Evolutionary conservation across 2,329 filamentous ascomycete genomes (phyloP).

Genomic region (Hirsutella minnesotensis): DNA sequence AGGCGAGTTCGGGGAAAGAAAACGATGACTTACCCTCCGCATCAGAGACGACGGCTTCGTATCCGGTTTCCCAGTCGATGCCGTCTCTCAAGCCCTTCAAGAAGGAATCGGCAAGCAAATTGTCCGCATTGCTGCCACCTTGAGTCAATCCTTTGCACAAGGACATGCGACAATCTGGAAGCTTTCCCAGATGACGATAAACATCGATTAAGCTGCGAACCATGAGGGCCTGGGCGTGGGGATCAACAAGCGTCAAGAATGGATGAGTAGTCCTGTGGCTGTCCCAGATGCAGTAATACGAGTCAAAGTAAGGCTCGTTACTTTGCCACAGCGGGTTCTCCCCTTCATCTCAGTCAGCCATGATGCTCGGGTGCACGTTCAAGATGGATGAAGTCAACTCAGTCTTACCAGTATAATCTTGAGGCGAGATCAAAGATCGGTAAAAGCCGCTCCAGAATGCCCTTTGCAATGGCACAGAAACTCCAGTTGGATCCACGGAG

Average conservation of each 20-base stretch:
- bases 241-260: slow-evolving; percentile 60
- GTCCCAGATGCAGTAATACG: slow-evolving; percentile 59
- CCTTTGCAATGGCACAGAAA: slow-evolving; percentile 44
- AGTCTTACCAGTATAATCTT: slow-evolving; percentile 50
- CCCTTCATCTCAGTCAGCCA: slow-evolving; percentile 20
- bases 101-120: slow-evolving; percentile 58
- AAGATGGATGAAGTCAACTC: no score
- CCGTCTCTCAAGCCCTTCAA: slow-evolving; percentile 50
- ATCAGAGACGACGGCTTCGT: slow-evolving; percentile 61
- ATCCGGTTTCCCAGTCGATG: slow-evolving; percentile 58
- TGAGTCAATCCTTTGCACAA: slow-evolving; percentile 67
- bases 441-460: slow-evolving; percentile 65
- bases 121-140: slow-evolving; percentile 65
- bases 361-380: no score
- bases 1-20: not conserved
- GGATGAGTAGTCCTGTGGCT: slow-evolving; percentile 63
- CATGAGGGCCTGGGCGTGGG: slow-evolving; percentile 55
- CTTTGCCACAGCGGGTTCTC: slow-evolving; percentile 64
- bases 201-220: slow-evolving; percentile 61
- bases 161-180: slow-evolving; percentile 70
- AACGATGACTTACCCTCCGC: slow-evolving; percentile 44
- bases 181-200: slow-evolving; percentile 46
- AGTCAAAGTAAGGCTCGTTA: slow-evolving; percentile 62
- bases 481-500: slow-evolving; percentile 40
- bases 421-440: slow-evolving; percentile 56